Base-by-base conservation (phyloP, 257 asterid genomes). In the Nemophila menziesii region DNA sequence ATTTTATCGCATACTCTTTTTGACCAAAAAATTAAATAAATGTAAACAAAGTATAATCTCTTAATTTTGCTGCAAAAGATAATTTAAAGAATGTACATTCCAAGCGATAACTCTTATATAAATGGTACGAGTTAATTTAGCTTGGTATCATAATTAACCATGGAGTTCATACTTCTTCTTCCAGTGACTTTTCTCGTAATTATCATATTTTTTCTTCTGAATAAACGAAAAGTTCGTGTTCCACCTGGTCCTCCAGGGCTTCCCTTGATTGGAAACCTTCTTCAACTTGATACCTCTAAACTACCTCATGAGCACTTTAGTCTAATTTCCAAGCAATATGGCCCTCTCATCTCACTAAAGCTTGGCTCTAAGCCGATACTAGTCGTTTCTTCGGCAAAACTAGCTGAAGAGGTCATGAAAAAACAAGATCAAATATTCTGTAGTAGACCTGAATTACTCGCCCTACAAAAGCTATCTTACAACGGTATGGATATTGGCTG, bases 191-290 rank as follows among this genome's bases (percentile, higher is more conserved):
- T n/a, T n/a, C n/a, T n/a, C n/a, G n/a, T n/a, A n/a, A n/a, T n/a
- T n/a, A n/a, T n/a, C n/a, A n/a, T n/a, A n/a, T n/a, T n/a, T n/a
- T n/a, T n/a, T n/a, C n/a, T n/a, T n/a, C n/a, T n/a, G n/a, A n/a
- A n/a, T n/a, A n/a, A n/a, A n/a, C n/a, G 33, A 24, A 24, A 24
- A 9, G 9, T 4, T 9, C 33, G 33, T 24, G 33, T 9, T 13
- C 48, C 48, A 0, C 48, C 48, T 5, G 48, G 48, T 15, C 48
- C 48, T 4, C 22, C 1, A 15, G 17, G 8, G 14, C 33, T 44
- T 24, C 48, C 48, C 7, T 20, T 44, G 11, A 16, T 44, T 4
- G 48, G 48, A 12, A 44, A 44, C 33, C 2, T 44, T 0, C 48
- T 12, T 22, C 48, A 44, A 10, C 14, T 44, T 21, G 6, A 4